Conservation (phyloP, 1,284 basidiomycete genomes). For the Moesziomyces antarcticus region DNA sequence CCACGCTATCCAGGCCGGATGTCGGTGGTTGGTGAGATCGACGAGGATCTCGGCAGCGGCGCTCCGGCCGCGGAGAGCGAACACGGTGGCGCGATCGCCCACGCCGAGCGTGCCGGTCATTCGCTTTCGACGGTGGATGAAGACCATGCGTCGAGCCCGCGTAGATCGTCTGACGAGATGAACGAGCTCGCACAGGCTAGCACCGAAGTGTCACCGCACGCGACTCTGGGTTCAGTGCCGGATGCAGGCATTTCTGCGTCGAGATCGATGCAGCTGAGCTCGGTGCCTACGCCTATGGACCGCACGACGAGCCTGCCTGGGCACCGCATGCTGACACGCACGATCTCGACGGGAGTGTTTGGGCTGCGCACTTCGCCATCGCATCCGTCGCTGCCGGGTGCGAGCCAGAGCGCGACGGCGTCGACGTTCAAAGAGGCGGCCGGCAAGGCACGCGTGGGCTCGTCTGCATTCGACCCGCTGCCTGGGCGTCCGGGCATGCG, state of each 20-base stretch:
- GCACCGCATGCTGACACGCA: conserved; percentile 17
- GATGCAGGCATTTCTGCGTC: conserved; percentile 1
- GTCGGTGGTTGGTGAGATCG: conserved; percentile 49
- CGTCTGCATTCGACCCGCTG: conserved; percentile 31
- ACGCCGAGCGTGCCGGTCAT: neutral
- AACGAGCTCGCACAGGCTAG: neutral
- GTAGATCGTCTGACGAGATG: neutral
- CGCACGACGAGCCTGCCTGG: conserved; percentile 41
- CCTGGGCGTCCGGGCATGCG: conserved; percentile 39
- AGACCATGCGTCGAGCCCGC: neutral
- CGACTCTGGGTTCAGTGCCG: neutral
- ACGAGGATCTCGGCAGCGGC: conserved; percentile 11
- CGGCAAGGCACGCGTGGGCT: conserved; percentile 17
- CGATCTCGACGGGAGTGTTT: conserved; percentile 11
- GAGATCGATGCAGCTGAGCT: conserved; percentile 11
- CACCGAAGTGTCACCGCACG: no score
- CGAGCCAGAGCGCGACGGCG: conserved; percentile 7
- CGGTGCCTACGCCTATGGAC: conserved; percentile 27
- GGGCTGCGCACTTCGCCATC: conserved; percentile 15
- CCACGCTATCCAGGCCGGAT: conserved; percentile 62
- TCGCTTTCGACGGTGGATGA: conserved; percentile 12
- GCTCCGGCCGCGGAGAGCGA: neutral
- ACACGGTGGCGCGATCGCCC: neutral
- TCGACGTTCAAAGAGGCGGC: conserved; percentile 6
- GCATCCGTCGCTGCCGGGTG: conserved; percentile 7